Conservation (phyloP, 2,329 filamentous ascomycete genomes). For the Cladosporium halotolerans region DNA sequence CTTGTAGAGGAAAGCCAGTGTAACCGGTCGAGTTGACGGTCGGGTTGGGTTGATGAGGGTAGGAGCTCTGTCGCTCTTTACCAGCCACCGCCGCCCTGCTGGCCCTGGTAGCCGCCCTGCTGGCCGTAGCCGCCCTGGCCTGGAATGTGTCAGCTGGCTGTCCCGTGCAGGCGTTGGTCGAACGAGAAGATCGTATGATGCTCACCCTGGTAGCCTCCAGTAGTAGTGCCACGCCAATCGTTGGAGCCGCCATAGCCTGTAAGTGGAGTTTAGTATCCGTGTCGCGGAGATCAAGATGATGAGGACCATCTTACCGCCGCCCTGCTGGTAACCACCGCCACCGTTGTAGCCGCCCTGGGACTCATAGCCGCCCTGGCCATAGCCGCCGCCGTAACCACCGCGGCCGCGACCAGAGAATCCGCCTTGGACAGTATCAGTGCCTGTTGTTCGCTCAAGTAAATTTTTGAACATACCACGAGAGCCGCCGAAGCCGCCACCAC, state of each 20-base stretch:
- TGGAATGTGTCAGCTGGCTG: slow-evolving; percentile 13
- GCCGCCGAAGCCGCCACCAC: slow-evolving; percentile 40
- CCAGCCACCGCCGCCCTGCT: slow-evolving; percentile 20
- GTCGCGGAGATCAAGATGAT: neutral
- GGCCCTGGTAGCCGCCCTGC: slow-evolving; percentile 18
- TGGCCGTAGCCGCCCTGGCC: slow-evolving; percentile 23
- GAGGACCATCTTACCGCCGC: neutral
- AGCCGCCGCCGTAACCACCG: slow-evolving; percentile 21
- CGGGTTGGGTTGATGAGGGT: neutral
- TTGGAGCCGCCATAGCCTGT: slow-evolving; percentile 4
- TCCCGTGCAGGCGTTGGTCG: too few relatives aligned
- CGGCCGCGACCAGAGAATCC: slow-evolving; percentile 26
- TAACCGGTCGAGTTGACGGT: neutral
- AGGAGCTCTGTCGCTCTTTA: slow-evolving; percentile 1
- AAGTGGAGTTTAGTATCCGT: neutral
- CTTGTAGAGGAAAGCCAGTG: neutral
- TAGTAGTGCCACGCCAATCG: slow-evolving; percentile 10
- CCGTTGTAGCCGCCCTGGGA: slow-evolving; percentile 16
- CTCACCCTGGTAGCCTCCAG: slow-evolving; percentile 8
- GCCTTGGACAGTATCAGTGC: slow-evolving; percentile 18
- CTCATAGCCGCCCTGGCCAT: slow-evolving; percentile 17
- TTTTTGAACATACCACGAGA: slow-evolving; percentile 28
- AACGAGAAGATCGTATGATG: neutral
- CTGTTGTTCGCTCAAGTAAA: slow-evolving; percentile 6
- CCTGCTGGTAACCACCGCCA: slow-evolving; percentile 17